Evolutionary conservation across 192 early-diverging fungal genomes (phyloP), one percentile per base, ranked within the genome.

Genomic region (Chytriomyces confervae): DNA sequence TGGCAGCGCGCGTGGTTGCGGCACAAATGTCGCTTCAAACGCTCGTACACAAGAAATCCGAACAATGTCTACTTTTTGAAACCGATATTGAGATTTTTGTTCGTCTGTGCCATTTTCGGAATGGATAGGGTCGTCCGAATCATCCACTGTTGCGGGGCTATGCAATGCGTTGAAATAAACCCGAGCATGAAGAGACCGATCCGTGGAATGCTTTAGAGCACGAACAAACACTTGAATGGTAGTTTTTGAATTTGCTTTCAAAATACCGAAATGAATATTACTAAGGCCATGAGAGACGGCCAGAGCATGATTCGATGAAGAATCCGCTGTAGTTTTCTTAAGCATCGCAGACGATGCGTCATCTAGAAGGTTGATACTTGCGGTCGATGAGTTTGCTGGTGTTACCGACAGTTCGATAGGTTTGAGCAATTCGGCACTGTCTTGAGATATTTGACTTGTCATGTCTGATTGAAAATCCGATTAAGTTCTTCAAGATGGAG

Each of bases 261-360:
- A 81, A 18, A 69, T 47, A 24, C 91, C 91, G 29, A 92, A 62
- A 27, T 81, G 27, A 49, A 87, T 61, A 6, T 81, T 82, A 27
- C 72, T 63, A 48, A 89, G 20, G 45, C 60, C n/a, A 61, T 76
- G 43, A 72, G 27, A 36, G 36, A 36, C 36, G 36, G 36, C 51
- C 0, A 36, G 16, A 72, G 29, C 36, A 27, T 11, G 64, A 16
- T 13, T 65, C 64, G 20, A 23, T 43, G 64, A 43, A 13, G 36
- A 13, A 29, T 65, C 27, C 1, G 64, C 13, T 13, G 64, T 27
- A 29, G 53, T 57, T 57, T 13, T 57, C 53, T 57, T 13, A 5
- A 57, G 53, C 20, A n/a, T 57, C 16, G 53, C 16, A 57, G 20
- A 57, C 20, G 53, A 13, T 20, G 20, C 53, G 1, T 23, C 64